A percentile compares a stretch with the other conserved stretches of the same genome.
Conservation (phyloP, 768 basidiomycete species). For the Hericium erinaceus region DNA sequence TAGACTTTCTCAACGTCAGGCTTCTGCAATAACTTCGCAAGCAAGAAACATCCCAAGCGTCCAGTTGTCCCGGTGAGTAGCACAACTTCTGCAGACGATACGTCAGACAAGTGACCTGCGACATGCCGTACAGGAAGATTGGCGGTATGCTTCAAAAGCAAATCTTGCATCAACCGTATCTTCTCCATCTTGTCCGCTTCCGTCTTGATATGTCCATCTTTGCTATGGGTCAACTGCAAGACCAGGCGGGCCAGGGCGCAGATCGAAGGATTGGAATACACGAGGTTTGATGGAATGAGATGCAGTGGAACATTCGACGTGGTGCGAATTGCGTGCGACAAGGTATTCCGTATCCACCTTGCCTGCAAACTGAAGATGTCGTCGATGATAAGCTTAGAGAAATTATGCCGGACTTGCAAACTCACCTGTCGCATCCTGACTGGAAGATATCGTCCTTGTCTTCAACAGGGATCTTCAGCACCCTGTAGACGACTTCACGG, state of each 20-base stretch:
- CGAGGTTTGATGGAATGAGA: slow-evolving; percentile 7
- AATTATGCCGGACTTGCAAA: too few species aligned
- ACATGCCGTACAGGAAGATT: not conserved
- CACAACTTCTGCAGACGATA: not conserved
- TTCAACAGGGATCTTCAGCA: not conserved
- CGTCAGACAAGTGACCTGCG: not conserved
- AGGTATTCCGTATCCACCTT: not conserved
- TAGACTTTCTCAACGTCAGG: not conserved
- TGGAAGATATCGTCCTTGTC: not conserved
- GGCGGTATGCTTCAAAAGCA: not conserved
- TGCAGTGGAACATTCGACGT: not conserved
- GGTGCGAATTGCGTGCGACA: not conserved
- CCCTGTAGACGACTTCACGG: not conserved
- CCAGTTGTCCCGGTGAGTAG: slow-evolving; percentile 1
- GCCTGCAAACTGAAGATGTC: not conserved
- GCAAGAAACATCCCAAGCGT: not conserved
- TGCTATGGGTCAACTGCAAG: not conserved
- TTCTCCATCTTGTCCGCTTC: not conserved
- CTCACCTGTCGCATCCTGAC: not conserved
- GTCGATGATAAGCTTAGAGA: not conserved
- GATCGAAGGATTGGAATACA: slow-evolving; percentile 11
- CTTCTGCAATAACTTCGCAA: not conserved
- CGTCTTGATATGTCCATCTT: not conserved
- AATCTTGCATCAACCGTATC: not conserved
- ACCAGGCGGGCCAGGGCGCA: slow-evolving; percentile 11